Base-by-base conservation (phyloP, 768 basidiomycete genomes). In the Auricularia cornea region DNA sequence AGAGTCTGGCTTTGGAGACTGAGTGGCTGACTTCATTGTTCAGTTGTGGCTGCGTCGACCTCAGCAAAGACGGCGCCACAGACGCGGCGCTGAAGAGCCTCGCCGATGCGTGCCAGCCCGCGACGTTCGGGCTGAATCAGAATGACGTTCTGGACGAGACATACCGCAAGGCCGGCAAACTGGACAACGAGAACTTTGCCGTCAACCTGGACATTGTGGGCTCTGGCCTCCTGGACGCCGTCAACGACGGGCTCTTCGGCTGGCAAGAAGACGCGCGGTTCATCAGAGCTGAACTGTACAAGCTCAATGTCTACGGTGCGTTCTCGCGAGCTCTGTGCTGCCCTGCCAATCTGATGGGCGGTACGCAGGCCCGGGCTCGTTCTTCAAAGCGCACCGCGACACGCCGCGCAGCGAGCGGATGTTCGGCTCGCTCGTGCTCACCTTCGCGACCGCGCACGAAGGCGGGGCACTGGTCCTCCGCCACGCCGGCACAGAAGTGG, bases 361-460 rank as follows among this genome's bases (percentile, higher is more conserved):
- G 23, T n/a, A n/a, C n/a, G 23, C 16, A 23, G 44, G 18, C 44
- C 44, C 23, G 16, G n/a, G n/a, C n/a, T 10, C 5, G 0, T 82
- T 81, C 68, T 84, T 83, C 75, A 81, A 81, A 65, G 44, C 78
- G 0, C 83, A 83, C 65, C 73, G 77, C 44, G 83, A 83, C 63
- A 82, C 82, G 0, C 80, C 80, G 4, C 76, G 78, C 8, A 66
- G 71, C 8, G 71, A 73, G 11, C 66, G 67, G 29, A 83, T 83
- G 77, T 79, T 85, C 38, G 83, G 79, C 2, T 83, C 83, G 1
- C 74, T 86, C 10, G 78, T 84, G 0, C 66, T 84, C 38, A 74
- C 80, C 18, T 76, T 82, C 60, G 83, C 83, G 16, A 78, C 78
- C 1, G 26, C 66, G 0, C 78, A 84, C 65, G 71, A 79, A 63